These are phyloP conservation scores for Amanita polypyramis DNA, from an alignment of 768 basidiomycete species.

Conservation along the genomic window DNA sequence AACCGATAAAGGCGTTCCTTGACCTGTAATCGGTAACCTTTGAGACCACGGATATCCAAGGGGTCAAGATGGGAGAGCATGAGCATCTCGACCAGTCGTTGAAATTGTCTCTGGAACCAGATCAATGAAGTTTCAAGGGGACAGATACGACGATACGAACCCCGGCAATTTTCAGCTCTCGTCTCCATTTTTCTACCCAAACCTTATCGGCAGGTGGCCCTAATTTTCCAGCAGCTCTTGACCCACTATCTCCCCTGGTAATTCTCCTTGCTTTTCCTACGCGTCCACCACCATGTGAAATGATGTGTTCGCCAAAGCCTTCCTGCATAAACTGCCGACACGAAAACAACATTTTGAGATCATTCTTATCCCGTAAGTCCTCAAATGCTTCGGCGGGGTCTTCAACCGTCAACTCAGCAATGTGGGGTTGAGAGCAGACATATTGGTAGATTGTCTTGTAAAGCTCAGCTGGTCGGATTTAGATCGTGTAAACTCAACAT, in stretches of 20 bases:
- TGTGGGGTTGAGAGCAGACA: slow-evolving; percentile 48
- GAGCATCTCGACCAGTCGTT: slow-evolving; percentile 87
- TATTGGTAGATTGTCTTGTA: slow-evolving; percentile 82
- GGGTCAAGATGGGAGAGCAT: slow-evolving; percentile 63
- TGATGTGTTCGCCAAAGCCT: slow-evolving; percentile 40
- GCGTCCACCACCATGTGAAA: slow-evolving; percentile 41
- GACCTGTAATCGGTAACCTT: slow-evolving; percentile 78
- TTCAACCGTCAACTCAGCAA: slow-evolving; percentile 93
- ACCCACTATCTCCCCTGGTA: slow-evolving; percentile 13
- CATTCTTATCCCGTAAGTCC: slow-evolving; percentile 88
- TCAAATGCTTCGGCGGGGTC: slow-evolving; percentile 98
- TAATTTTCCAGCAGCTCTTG: slow-evolving; percentile 41
- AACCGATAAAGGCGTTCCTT: slow-evolving; percentile 93
- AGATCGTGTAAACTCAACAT: too few relatives aligned
- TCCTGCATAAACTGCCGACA: slow-evolving; percentile 61
- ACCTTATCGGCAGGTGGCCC: slow-evolving; percentile 67
- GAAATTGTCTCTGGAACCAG: slow-evolving; percentile 73
- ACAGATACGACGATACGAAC: slow-evolving; percentile 30
- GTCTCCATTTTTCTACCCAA: slow-evolving; percentile 76
- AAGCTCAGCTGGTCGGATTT: slow-evolving; percentile 53
- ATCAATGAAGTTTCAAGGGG: slow-evolving; percentile 2
- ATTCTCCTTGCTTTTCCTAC: slow-evolving; percentile 28
- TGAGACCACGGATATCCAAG: slow-evolving; percentile 39
- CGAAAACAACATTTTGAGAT: slow-evolving; percentile 67
- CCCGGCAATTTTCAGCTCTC: slow-evolving; percentile 80